phyloP scores from a whole-genome alignment of 257 asterid species.

The Nicotiana benthamiana region DNA sequence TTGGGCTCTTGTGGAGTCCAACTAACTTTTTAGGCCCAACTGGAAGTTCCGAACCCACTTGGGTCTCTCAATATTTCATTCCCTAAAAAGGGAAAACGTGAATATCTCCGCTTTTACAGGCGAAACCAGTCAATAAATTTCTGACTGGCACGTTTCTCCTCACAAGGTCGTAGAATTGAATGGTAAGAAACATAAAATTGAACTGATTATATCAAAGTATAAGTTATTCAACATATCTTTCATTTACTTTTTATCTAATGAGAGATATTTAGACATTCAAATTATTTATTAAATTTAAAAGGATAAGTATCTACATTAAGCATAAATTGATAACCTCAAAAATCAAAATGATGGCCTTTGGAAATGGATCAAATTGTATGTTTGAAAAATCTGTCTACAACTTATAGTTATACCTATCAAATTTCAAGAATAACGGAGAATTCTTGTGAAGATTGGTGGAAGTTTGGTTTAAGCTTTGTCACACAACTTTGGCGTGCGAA shows the following conservation, averaged over 20 bases:
- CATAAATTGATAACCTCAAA: neutral
- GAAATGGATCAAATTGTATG: neutral
- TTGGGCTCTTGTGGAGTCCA: no score
- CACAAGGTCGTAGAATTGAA: neutral
- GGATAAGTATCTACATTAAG: neutral
- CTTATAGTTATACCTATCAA: neutral
- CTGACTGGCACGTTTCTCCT: neutral
- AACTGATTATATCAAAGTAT: neutral
- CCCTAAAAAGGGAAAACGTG: neutral
- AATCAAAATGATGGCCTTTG: neutral
- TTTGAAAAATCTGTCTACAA: neutral
- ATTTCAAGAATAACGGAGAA: neutral
- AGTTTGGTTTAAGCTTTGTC: neutral
- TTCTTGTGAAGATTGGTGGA: neutral
- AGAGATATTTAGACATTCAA: neutral
- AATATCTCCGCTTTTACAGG: neutral
- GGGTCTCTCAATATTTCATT: neutral
- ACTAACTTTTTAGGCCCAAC: neutral
- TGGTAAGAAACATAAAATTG: neutral
- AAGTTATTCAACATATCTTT: neutral
- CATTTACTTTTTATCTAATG: neutral
- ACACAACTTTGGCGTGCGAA: slow-evolving; percentile 1
- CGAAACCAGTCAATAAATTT: neutral
- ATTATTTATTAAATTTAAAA: no score
- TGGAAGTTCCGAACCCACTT: neutral